Evolutionary conservation across 306 rosid genomes (phyloP).

Genomic region (Urtica urens): DNA sequence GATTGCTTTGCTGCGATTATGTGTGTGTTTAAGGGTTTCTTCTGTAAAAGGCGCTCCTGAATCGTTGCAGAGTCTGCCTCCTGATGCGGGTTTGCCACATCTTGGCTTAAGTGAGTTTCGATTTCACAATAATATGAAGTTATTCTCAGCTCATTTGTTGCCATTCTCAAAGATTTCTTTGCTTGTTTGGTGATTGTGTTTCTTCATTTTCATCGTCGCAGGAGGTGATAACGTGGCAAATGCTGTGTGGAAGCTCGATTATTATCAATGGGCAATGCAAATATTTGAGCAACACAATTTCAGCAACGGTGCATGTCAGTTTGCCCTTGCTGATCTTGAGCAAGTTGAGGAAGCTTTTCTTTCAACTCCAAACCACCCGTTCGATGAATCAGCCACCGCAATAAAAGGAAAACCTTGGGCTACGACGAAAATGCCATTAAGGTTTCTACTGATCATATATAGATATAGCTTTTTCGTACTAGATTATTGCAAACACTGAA

Average conservation of each 20-base stretch:
- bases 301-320: constrained; percentile 84
- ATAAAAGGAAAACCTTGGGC: constrained; percentile 90
- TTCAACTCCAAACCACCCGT: constrained; percentile 27
- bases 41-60: constrained; percentile 67
- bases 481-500: too few species aligned
- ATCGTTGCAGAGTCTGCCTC: constrained; percentile 75
- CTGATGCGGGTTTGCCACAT: constrained; percentile 41
- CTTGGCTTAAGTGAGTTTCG: constrained; percentile 59
- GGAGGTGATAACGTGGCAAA: constrained; percentile 41
- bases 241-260: constrained; percentile 68
- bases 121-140: too few species aligned
- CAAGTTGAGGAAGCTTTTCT: constrained; percentile 71
- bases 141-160: too few species aligned
- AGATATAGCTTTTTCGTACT: too few species aligned
- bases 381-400: constrained; percentile 46
- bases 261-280: constrained; percentile 93
- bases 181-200: background rate
- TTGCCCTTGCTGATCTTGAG: constrained; percentile 97
- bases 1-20: too few species aligned
- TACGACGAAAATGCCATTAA: constrained; percentile 69
- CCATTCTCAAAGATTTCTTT: too few species aligned
- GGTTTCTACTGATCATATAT: constrained; percentile 49
- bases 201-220: constrained; percentile 18
- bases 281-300: constrained; percentile 75
- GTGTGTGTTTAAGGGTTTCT: constrained; percentile 81